Conservation (phyloP, 208 protist genomes). For the Porcisia hertigi region DNA sequence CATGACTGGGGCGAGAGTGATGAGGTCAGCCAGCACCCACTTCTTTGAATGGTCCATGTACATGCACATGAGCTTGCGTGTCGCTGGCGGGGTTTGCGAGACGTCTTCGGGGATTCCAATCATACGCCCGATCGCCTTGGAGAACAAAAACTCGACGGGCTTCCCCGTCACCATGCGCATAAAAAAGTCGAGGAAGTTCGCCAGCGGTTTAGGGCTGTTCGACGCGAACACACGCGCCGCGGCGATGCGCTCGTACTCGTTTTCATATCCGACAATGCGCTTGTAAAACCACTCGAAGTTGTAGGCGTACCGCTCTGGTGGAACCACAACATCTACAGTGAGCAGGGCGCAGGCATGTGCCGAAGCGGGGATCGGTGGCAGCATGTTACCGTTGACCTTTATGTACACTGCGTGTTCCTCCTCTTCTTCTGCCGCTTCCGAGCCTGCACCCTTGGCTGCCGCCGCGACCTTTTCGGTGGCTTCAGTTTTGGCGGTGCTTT, state of each 20-base stretch:
- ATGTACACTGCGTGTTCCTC: conserved; percentile 18
- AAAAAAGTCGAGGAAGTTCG: conserved; percentile 60
- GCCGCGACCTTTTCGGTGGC: neutral
- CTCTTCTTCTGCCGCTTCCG: neutral
- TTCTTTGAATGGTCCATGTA: conserved; percentile 65
- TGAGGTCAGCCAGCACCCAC: conserved; percentile 71
- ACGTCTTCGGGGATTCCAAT: conserved; percentile 65
- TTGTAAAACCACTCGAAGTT: conserved; percentile 87
- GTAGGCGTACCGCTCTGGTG: conserved; percentile 59
- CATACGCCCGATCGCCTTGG: conserved; percentile 40
- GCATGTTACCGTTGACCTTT: conserved; percentile 39
- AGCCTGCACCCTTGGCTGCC: neutral
- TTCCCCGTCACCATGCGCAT: conserved; percentile 69
- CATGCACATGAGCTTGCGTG: conserved; percentile 70
- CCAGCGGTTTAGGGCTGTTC: conserved; percentile 43
- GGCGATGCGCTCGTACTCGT: conserved; percentile 79
- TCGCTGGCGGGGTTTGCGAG: conserved; percentile 51
- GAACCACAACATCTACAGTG: conserved; percentile 73
- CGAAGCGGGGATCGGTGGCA: conserved; percentile 48
- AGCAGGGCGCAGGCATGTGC: conserved; percentile 63
- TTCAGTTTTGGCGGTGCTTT: neutral
- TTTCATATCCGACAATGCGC: conserved; percentile 62
- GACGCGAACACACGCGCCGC: conserved; percentile 66
- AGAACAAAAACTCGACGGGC: conserved; percentile 63
- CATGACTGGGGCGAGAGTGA: conserved; percentile 35